These are phyloP conservation scores for Tetrapyrgos nigripes DNA, from an alignment of 1,284 basidiomycete genomes.

Conservation along the genomic window DNA sequence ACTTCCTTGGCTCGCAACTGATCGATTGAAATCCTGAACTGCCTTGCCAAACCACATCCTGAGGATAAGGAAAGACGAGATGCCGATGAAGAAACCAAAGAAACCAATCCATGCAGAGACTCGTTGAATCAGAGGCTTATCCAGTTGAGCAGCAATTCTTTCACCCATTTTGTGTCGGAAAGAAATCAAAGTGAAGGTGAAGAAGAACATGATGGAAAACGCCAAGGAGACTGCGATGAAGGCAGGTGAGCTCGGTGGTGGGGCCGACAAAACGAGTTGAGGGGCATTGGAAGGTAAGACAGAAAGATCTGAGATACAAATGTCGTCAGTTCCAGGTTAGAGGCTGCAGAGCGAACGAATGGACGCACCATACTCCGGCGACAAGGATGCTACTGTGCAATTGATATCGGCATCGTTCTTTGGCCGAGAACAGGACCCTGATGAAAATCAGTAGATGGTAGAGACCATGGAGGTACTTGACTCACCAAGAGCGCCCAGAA, in stretches of 20 bases:
- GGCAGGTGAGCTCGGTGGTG: slow-evolving; percentile 63
- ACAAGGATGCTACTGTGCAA: slow-evolving; percentile 62
- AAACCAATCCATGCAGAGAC: slow-evolving; percentile 76
- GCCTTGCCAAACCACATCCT: slow-evolving; percentile 85
- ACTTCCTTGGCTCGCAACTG: slow-evolving; percentile 55
- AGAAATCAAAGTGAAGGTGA: slow-evolving; percentile 70
- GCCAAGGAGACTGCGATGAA: slow-evolving; percentile 70
- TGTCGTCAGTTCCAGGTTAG: too few relatives aligned
- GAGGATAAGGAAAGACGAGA: slow-evolving; percentile 72
- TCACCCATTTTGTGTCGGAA: slow-evolving; percentile 70
- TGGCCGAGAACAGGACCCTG: slow-evolving; percentile 73
- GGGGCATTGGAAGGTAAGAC: slow-evolving; percentile 65
- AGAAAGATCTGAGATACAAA: slow-evolving; percentile 56
- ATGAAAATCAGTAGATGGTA: slow-evolving; percentile 8
- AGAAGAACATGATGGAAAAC: slow-evolving; percentile 69
- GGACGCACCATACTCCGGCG: slow-evolving; percentile 66
- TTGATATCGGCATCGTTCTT: slow-evolving; percentile 54
- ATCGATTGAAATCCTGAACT: slow-evolving; percentile 75
- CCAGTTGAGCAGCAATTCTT: slow-evolving; percentile 55
- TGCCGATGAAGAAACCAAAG: slow-evolving; percentile 76
- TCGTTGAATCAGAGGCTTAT: slow-evolving; percentile 64
- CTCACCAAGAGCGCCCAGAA: slow-evolving; percentile 70
- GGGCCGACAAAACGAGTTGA: slow-evolving; percentile 60
- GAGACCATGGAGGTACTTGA: slow-evolving; percentile 9
- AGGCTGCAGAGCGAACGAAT: slow-evolving; percentile 16